These are phyloP conservation scores for Ganoderma boninense DNA, from an alignment of 1,284 basidiomycete genomes.

Conservation along the genomic window DNA sequence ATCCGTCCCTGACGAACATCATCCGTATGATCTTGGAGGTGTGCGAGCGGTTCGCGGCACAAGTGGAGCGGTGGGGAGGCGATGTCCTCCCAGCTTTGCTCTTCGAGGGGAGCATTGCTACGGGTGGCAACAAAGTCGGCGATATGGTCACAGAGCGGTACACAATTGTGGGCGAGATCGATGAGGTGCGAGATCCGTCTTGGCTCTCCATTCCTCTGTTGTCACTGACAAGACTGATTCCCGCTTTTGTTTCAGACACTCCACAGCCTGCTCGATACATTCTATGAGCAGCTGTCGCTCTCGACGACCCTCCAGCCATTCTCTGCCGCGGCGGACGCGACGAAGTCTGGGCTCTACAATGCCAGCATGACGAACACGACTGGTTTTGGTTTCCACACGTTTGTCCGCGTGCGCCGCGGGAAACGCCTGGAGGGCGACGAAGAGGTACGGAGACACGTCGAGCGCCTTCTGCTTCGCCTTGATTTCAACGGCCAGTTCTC, in stretches of 20 bases:
- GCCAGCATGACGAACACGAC: conserved; percentile 68
- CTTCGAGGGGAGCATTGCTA: conserved; percentile 73
- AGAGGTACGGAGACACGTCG: conserved; percentile 80
- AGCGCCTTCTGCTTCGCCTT: conserved; percentile 81
- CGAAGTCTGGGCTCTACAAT: conserved; percentile 69
- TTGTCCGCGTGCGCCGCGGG: conserved; percentile 55
- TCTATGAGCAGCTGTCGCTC: conserved; percentile 80
- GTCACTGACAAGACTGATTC: not conserved
- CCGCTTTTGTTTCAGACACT: conserved; percentile 55
- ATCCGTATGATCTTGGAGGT: conserved; percentile 80
- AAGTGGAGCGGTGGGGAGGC: conserved; percentile 92
- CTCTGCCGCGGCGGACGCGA: conserved; percentile 61
- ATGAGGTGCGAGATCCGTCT: conserved; percentile 60
- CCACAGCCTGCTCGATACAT: conserved; percentile 68
- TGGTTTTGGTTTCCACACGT: conserved; percentile 52
- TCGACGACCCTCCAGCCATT: conserved; percentile 78
- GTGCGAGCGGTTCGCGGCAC: conserved; percentile 85
- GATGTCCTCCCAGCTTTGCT: conserved; percentile 87
- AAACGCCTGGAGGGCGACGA: conserved; percentile 62
- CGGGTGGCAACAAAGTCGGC: conserved; percentile 64
- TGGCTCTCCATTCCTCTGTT: conserved; percentile 17
- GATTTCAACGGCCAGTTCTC: conserved; percentile 89
- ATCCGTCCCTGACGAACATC: conserved; percentile 67
- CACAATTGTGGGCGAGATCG: conserved; percentile 73
- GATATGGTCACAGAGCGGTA: conserved; percentile 76